A percentile compares a stretch with the other conserved stretches of the same genome.
Evolutionary conservation across 768 basidiomycete species (phyloP).

Genomic region (Lenzites betulinus): DNA sequence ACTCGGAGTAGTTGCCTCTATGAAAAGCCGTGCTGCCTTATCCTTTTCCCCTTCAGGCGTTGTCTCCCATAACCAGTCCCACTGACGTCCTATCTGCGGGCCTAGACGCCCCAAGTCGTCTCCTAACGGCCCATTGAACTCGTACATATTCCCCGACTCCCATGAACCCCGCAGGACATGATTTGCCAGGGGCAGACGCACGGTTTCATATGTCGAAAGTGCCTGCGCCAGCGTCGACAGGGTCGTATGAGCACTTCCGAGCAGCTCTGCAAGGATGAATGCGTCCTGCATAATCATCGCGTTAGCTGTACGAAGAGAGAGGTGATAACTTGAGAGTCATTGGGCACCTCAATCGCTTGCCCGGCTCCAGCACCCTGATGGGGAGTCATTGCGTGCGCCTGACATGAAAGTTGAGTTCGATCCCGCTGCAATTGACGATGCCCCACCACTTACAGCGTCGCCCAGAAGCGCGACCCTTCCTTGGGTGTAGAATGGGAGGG

Average conservation of each 20-base stretch:
- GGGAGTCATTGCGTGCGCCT: constrained; percentile 39
- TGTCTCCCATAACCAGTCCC: constrained; percentile 44
- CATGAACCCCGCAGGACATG: constrained; percentile 28
- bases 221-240: constrained; percentile 22
- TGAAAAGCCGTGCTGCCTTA: constrained; percentile 16
- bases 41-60: constrained; percentile 38
- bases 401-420: not conserved
- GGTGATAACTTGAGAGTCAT: not conserved
- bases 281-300: constrained; percentile 30
- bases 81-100: constrained; percentile 42
- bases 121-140: constrained; percentile 37
- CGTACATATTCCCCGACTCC: constrained; percentile 30
- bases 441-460: constrained; percentile 30
- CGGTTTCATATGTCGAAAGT: constrained; percentile 32
- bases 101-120: constrained; percentile 42
- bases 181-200: constrained; percentile 33
- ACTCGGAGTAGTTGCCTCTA: not conserved
- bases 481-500: constrained; percentile 28
- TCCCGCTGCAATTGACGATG: too few species aligned
- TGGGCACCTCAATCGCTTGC: constrained; percentile 35
- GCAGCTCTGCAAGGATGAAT: constrained; percentile 32
- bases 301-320: not conserved
- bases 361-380: constrained; percentile 38
- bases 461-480: constrained; percentile 33
- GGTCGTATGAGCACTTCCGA: constrained; percentile 29